These are phyloP conservation scores for Amphicarpaea edgeworthii DNA, from an alignment of 306 rosid genomes.

Conservation along the genomic window DNA sequence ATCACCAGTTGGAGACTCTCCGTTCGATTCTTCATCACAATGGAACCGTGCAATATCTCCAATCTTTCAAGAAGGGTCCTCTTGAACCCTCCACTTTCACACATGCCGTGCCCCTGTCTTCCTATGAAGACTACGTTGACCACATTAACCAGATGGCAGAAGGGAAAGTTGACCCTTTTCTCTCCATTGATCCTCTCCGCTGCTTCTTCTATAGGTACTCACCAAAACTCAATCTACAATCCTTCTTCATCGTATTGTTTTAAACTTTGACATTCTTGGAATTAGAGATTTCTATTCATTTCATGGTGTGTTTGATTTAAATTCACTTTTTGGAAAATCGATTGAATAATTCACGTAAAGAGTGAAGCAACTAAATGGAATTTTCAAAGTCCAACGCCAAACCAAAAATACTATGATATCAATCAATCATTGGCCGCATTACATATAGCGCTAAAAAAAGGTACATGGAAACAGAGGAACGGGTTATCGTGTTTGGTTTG, in stretches of 20 bases:
- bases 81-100: constrained; percentile 51
- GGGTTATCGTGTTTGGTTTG: background rate
- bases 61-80: constrained; percentile 1
- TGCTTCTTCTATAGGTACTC: constrained; percentile 75
- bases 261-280: too few species aligned
- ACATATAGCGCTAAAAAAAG: background rate
- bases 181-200: constrained; percentile 68
- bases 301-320: background rate
- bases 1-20: constrained; percentile 56
- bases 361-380: too few species aligned
- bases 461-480: background rate
- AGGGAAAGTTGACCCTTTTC: constrained; percentile 47
- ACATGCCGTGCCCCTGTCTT: constrained; percentile 57
- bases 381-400: too few species aligned
- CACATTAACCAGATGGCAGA: constrained; percentile 56
- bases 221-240: too few species aligned
- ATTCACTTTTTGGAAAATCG: too few species aligned
- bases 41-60: constrained; percentile 57
- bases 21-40: constrained; percentile 56
- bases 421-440: background rate
- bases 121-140: constrained; percentile 61
- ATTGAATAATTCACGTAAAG: too few species aligned
- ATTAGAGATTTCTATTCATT: too few species aligned
- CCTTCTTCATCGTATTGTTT: background rate
- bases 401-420: too few species aligned